Evolutionary conservation across 257 asterid genomes (phyloP), one percentile per base, ranked within the genome.

Genomic region (Lithospermum erythrorhizon): DNA sequence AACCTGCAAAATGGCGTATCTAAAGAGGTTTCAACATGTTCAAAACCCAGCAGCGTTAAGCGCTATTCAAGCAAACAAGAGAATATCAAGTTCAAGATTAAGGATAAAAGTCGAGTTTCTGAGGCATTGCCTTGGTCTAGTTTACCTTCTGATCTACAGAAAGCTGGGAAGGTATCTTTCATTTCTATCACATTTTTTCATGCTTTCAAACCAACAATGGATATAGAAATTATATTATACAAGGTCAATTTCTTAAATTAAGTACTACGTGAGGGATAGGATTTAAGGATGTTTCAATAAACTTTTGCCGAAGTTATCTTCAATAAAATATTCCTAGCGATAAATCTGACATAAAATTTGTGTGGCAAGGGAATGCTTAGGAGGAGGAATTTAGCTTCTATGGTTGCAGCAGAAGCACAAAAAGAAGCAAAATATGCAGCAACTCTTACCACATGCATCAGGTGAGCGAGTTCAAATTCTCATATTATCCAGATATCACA

Each of bases 391-490:
- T 67, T 87, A 65, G 95, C 95, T 61, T 82, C 87, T 70, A 62
- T 74, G 66, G 87, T 89, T 57, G 90, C 93, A 54, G 81, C 81
- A 55, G 88, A 84, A 78, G 97, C 97, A 58, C 88, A 87, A 55
- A 85, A 78, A 58, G 97, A 90, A 76, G 97, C 96, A 25, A 76
- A 75, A 49, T 59, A 75, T 59, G 90, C 94, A 17, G 81, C 84
- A 73, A 81, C 81, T 73, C 85, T 90, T 62, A 78, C 82, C 63
- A 82, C 79, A 58, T 85, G 89, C 86, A 81, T 90, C 48, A 78
- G 96, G 97, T 87, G 63, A 58, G 59, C 30, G 64, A 15, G 45
- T 14, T 23, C 54, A 18, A 20, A 29, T 17, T 27, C 13, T 51
- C 11, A 56, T 22, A 1, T 53, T 53, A 53, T 53, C 27, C 57